Evolutionary conservation across 129 eudicot species (phyloP).

Genomic region (Pseudognaphalium luteoalbum): DNA sequence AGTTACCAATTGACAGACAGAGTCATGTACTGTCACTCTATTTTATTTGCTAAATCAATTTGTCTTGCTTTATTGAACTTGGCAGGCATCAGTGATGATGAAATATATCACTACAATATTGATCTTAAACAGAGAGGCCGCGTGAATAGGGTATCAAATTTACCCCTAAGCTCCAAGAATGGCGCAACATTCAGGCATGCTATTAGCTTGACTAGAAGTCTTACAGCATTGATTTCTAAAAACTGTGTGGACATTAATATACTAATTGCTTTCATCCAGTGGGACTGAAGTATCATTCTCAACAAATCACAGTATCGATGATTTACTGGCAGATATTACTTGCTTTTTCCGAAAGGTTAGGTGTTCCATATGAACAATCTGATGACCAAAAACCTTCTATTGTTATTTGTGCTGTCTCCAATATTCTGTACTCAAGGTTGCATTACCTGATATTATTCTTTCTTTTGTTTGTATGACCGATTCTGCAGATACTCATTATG

Average conservation of each 20-base stretch:
- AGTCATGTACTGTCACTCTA: slow-evolving; percentile 9
- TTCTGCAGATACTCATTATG: slow-evolving; percentile 66
- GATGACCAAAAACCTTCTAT: neutral
- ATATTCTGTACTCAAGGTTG: neutral
- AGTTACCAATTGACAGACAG: slow-evolving; percentile 2
- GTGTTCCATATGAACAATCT: slow-evolving; percentile 15
- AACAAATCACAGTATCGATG: slow-evolving; percentile 39
- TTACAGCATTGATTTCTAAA: neutral
- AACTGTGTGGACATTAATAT: neutral
- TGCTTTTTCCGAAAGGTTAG: slow-evolving; percentile 60
- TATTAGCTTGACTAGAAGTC: neutral
- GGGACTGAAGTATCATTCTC: slow-evolving; percentile 83
- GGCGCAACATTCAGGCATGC: slow-evolving; percentile 83
- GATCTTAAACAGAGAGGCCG: slow-evolving; percentile 59
- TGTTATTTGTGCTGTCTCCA: slow-evolving; percentile 7
- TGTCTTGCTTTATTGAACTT: slow-evolving; percentile 13
- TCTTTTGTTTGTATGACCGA: slow-evolving; percentile 21
- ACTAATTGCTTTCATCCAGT: slow-evolving; percentile 44
- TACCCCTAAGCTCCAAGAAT: slow-evolving; percentile 60
- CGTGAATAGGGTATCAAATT: slow-evolving; percentile 44
- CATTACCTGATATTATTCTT: slow-evolving; percentile 20
- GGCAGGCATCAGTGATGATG: slow-evolving; percentile 58
- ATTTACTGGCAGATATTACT: slow-evolving; percentile 46
- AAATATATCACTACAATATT: slow-evolving; percentile 55
- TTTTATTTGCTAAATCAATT: slow-evolving; percentile 16